phyloP scores from a whole-genome alignment of 768 basidiomycete genomes.

The Trametes villosa region DNA sequence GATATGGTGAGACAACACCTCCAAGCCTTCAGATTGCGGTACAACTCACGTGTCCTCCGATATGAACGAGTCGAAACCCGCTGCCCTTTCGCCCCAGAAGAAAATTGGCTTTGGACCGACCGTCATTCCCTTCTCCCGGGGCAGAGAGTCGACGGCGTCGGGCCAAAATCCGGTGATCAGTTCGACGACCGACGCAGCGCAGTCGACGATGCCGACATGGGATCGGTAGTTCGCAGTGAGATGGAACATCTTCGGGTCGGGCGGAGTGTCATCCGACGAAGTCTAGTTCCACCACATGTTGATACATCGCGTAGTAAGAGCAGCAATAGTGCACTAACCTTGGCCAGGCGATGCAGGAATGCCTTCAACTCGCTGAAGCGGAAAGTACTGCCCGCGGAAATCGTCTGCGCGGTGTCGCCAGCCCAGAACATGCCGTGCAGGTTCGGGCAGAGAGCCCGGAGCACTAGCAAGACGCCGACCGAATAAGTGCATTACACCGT shows the following conservation, averaged over 20 bases:
- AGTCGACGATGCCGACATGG: conserved; percentile 71
- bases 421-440: conserved; percentile 78
- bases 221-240: conserved; percentile 70
- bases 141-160: conserved; percentile 60
- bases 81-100: conserved; percentile 40
- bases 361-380: conserved; percentile 73
- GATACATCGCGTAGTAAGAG: too few species aligned
- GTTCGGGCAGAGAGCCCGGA: conserved; percentile 65
- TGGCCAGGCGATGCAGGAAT: conserved; percentile 35
- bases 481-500: neutral
- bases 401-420: conserved; percentile 81
- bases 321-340: neutral
- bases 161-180: conserved; percentile 66
- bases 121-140: conserved; percentile 56
- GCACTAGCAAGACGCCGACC: conserved; percentile 44
- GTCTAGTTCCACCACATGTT: neutral
- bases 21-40: neutral
- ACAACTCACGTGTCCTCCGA: neutral
- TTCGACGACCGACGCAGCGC: conserved; percentile 65
- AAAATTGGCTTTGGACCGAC: conserved; percentile 63
- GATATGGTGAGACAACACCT: neutral
- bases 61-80: neutral
- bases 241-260: conserved; percentile 48
- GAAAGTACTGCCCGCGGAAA: conserved; percentile 73
- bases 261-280: neutral